Evolutionary conservation across 352 stramenopile species (phyloP), one percentile per base, ranked within the genome.

Genomic region (Poterioochromonas sp.): DNA sequence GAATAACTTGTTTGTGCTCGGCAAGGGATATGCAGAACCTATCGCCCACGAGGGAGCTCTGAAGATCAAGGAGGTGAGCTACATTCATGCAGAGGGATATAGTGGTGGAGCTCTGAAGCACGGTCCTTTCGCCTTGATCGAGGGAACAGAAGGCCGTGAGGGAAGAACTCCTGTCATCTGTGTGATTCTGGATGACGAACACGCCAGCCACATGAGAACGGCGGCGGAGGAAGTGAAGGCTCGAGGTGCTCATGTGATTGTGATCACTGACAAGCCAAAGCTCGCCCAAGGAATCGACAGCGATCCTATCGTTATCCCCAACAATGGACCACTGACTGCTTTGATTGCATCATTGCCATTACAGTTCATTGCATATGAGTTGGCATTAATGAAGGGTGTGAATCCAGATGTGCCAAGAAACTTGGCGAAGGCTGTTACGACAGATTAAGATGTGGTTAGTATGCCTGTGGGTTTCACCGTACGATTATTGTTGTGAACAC

Each of bases 51-150:
- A 99, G 87, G 95, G 95, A 47, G 94, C 95, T 32, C 84, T 99
- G 29, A 99, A 99, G 86, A 96, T 99, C 76, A 99, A 99, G 85
- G 95, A 99, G 87, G 97, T 98, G 85, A 96, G 92, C 74, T 99
- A 98, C 81, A 83, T 99, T 53, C 95, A 99, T 81, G 95, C 95
- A 39, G 95, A 99, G 80, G 95, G 95, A 41, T 98, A 98, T 85
- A 91, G 92, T 76, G 95, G 94, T 37, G 95, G 94, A 39, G 95
- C 95, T 53, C 86, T 99, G 68, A 99, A 99, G 86, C 95, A 99
- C 85, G 95, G 95, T 12, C 95, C 95, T 1, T 98, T 99, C 78
- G 95, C 95, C 26, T 86, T 98, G 2, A 98, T 99, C 82, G 95
- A 99, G 81, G 63, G 81, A 76, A 53, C 89, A 95, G 70, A 92